Base-by-base conservation (phyloP, 331 rosid genomes). In the Phaseolus coccineus region DNA sequence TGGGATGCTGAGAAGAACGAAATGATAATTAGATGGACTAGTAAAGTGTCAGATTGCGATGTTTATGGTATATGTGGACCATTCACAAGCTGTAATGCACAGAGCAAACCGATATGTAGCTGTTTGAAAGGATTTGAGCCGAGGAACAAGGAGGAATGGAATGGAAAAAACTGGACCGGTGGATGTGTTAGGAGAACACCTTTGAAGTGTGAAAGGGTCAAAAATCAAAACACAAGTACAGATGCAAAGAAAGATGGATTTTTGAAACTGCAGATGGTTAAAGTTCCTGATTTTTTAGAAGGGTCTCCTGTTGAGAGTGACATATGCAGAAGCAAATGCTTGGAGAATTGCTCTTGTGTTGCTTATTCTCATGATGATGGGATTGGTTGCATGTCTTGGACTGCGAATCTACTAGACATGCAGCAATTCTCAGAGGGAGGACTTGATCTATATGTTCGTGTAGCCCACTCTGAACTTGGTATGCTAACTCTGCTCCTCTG, bases 71-170 rank as follows among this genome's bases (percentile, higher is more conserved):
- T 37, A 2, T 79, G 78, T 61, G 83, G 78, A 15, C 55, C 37
- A 30, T 77, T 62, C 72, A 87, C 87, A 10, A 69, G 52, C 1
- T 88, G 90, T 62, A 71, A 30, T 19, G 42, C 63, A 1, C 11
- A 14, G 9, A 53, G 33, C 0, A 47, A 81, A 13, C 90, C 90
- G 3, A 40, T 87, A 13, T 87, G 89, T 40, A 73, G 56, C 3
- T 89, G 93, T 77, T 72, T 81, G 77, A 73, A 11, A 28, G 93
- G 89, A 33, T 89, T 81, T 76, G 37, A 68, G 19, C 88, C 91
- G 2, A 65, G n/a, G 76, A 68, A 77, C 15, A 40, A 4, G 28
- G 28, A 77, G 1, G 71, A 78, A 42, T 87, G 88, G 88, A 19
- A 61, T 6, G 51, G 48, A 53, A 12, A 79, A 24, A 78, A 80